Base-by-base conservation (phyloP, 2,329 filamentous ascomycete species). In the Colletotrichum sansevieriae region DNA sequence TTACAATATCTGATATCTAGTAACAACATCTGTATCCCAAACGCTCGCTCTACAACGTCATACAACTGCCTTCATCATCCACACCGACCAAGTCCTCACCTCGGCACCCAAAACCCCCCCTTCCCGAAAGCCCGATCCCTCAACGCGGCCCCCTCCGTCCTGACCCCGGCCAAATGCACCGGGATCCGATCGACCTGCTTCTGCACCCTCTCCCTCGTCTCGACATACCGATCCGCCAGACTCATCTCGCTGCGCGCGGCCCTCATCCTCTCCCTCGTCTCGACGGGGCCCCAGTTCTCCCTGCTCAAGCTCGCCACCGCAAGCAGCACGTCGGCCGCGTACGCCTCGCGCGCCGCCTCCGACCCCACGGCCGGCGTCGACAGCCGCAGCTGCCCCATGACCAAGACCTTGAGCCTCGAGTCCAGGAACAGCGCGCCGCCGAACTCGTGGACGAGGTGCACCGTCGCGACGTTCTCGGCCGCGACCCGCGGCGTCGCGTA, bases 361-460 rank as follows among this genome's bases (percentile, higher is more conserved):
- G 60, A 65, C 0, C 59, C 64, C 8, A 55, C 44, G 12, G 54
- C 35, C 9, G 65, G 60, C 0, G 80, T 69, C 2, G 74, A 65
- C 0, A 76, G 57, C 33, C 85, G 85, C 2, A 92, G 74, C 41
- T 86, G 90, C 0, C 87, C 89, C 86, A 92, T 88, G 3, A 91
- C 74, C 1, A 89, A 76, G 5, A 91, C 74, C 33, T 86, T 83
- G 2, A 92, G 63, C 49, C 78, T 81, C 0, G 78, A 72, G 5
- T 80, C 79, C 46, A 83, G 76, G 56, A 89, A 84, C 0, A 76
- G 73, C 0, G 71, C 73, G 0, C 75, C 79, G 2, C 81, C 80
- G 59, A 87, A 85, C 63, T 88, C 84, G 70, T 85, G 78, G 0
- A 89, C 78, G 2, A 91, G 78, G 72, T 89, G 84, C 0, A 88